These are phyloP conservation scores for Acephala macrosclerotiorum DNA, from an alignment of 2,329 filamentous ascomycete genomes.

Conservation along the genomic window DNA sequence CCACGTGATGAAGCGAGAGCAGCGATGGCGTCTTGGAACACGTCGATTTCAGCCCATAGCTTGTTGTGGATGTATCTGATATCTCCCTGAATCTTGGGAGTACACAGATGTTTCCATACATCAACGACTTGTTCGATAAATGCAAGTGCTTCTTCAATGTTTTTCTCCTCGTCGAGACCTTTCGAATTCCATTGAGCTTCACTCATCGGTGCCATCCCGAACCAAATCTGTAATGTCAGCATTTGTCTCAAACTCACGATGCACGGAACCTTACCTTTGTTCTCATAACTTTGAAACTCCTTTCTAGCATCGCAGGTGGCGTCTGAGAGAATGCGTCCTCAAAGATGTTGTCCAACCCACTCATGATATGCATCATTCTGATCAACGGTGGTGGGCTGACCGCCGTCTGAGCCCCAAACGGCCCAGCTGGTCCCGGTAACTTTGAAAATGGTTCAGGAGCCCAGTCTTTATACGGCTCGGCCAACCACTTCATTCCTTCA, in stretches of 20 bases:
- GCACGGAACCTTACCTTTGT: slow-evolving; percentile 23
- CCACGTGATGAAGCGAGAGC: slow-evolving; percentile 22
- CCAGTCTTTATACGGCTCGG: slow-evolving; percentile 32
- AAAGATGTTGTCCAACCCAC: slow-evolving; percentile 28
- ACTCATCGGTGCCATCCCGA: slow-evolving; percentile 31
- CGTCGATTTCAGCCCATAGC: slow-evolving; percentile 33
- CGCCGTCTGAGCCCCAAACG: slow-evolving; percentile 20
- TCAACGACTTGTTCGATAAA: slow-evolving; percentile 33
- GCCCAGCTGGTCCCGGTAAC: slow-evolving; percentile 24
- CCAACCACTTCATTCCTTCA: slow-evolving; percentile 22
- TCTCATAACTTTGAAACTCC: slow-evolving; percentile 32
- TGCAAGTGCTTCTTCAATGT: slow-evolving; percentile 38
- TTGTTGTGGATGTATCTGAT: slow-evolving; percentile 32
- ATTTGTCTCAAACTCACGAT: background rate
- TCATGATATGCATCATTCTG: slow-evolving; percentile 26
- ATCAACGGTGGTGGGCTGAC: slow-evolving; percentile 29
- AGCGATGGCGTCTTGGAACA: slow-evolving; percentile 35
- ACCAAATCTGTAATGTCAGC: slow-evolving; percentile 34
- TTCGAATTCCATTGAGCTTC: slow-evolving; percentile 34
- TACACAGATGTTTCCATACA: slow-evolving; percentile 32
- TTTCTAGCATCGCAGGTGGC: slow-evolving; percentile 19
- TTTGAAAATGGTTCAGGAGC: slow-evolving; percentile 32
- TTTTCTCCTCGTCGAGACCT: slow-evolving; percentile 30
- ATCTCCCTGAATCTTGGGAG: slow-evolving; percentile 33
- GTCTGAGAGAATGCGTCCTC: slow-evolving; percentile 9